Base-by-base conservation (phyloP, 1,284 basidiomycete species). In the Microbotryomycetes sp. region DNA sequence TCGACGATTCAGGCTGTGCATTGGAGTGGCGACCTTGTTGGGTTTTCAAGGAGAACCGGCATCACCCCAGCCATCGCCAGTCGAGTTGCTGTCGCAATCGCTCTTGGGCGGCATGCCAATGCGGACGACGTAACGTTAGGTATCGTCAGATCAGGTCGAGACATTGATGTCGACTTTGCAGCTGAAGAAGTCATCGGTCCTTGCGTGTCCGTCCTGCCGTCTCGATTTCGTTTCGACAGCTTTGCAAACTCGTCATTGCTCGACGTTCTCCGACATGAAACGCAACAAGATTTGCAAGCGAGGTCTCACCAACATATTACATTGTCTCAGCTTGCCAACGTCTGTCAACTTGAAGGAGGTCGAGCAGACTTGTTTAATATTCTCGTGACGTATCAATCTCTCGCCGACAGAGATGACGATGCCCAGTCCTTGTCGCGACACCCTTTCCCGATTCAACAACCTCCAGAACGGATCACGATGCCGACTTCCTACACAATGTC, bases 181-280 rank as follows among this genome's bases (percentile, higher is more conserved):
- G 68, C 70, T 6, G 70, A 71, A 47, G 64, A 68, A 41, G 49
- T 71, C 24, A 65, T 66, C 29, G 70, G 70, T 4, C 69, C 68
- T 5, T 71, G 70, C 56, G 70, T 70, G 7, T 70, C 66, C 4
- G 68, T 71, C 16, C 52, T 68, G 0, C 70, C 70, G 2, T 66
- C 65, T 7, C 61, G 66, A 2, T 51, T 62, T 41, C 31, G 56
- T 26, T 15, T 57, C 64, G 23, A 45, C 51, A 23, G 21, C 24
- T 4, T 16, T 13, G 5, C 50, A 28, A 48, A 49, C 21, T 27
- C 47, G 16, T 61, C 65, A 4, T 59, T 68, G 5, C 60, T 66
- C 41, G 54, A 59, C 4, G 52, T 70, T 23, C 53, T 60, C 4
- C 5, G 50, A 9, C 35, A 50, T 24, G 70, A 71, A 53, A 29